Evolutionary conservation across 331 rosid species (phyloP).

Genomic region (Pyrus hybrid): DNA sequence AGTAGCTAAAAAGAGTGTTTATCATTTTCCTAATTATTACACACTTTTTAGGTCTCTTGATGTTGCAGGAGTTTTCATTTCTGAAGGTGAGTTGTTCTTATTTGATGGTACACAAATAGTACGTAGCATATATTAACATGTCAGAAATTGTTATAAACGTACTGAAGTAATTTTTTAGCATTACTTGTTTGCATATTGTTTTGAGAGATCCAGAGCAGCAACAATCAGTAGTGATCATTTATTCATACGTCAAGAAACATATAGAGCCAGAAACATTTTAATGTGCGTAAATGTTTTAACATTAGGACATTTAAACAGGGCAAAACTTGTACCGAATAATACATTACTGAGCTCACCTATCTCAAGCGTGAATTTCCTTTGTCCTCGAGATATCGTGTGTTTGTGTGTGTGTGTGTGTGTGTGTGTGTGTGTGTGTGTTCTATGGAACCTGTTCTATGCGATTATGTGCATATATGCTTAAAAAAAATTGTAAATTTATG

Average conservation of each 20-base stretch:
- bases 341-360: not conserved
- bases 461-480: not conserved
- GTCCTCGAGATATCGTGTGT: not conserved
- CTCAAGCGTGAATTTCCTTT: not conserved
- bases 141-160: no score
- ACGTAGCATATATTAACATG: no score
- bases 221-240: not conserved
- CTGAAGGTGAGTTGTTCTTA: not conserved
- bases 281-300: not conserved
- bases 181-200: not conserved
- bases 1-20: not conserved
- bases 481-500: not conserved
- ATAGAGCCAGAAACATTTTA: not conserved
- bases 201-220: not conserved
- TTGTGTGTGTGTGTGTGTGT: no score
- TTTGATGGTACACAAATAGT: not conserved
- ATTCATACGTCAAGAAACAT: not conserved
- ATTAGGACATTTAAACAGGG: not conserved
- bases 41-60: not conserved
- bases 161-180: no score
- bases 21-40: not conserved
- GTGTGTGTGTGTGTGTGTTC: not conserved
- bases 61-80: not conserved
- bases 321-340: not conserved
- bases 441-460: not conserved